Evolutionary conservation across 495 filamentous ascomycete species (phyloP), one percentile per base, ranked within the genome.

Genomic region (Talaromyces proteolyticus): DNA sequence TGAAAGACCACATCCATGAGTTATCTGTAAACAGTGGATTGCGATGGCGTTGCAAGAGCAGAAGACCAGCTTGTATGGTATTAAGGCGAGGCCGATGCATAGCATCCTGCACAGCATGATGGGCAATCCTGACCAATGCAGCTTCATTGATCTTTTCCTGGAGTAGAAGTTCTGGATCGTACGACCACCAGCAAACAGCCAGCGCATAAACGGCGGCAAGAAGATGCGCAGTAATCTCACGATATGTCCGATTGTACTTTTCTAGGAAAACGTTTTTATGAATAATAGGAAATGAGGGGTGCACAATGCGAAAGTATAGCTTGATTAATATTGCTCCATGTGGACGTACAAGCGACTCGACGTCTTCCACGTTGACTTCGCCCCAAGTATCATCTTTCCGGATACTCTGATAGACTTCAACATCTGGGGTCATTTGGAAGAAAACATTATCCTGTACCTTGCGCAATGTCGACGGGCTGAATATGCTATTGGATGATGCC

Each of bases 151-250:
- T 74, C 87, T 87, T 90, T 18, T 75, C 76, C 20, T 72, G 66
- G 37, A 60, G 54, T 16, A 74, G 71, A 25, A 88, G 70, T 21
- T 81, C 81, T 18, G 79, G 74, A 52, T 83, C 85, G 57, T 84
- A 78, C n/a, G 79, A 73, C 88, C 86, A 90, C 85, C 88, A 93
- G 58, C 87, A 86, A 54, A 90, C 77, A 4, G 86, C 88, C 21
- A 92, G 70, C 44, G 91, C 79, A 57, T 93, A 93, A 53, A 93
- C 82, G 41, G 86, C 87, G n/a, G 89, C 88, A 14, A 93, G 70
- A 6, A 91, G 74, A 3, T 86, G 76, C 20, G 89, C 85, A 19
- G 86, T 86, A 61, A 91, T 88, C 51, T 89, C 82, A 24, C 78
- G 79, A 61, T 88, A 77, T 17, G 81, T 80, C 44, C 82, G 79